Evolutionary conservation across 495 filamentous ascomycete species (phyloP).

Genomic region (Neurospora sp.): DNA sequence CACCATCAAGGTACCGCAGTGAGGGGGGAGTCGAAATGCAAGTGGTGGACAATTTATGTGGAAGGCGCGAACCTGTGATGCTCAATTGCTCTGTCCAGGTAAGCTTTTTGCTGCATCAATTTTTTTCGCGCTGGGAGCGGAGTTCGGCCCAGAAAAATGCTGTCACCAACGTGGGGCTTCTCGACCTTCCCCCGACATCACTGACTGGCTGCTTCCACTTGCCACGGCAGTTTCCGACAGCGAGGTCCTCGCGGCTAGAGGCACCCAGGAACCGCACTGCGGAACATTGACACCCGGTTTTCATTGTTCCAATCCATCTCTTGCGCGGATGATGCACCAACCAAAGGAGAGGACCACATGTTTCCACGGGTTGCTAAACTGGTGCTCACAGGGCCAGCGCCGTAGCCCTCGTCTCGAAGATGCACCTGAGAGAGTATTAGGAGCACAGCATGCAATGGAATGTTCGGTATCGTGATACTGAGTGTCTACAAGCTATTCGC

Average conservation of each 20-base stretch:
- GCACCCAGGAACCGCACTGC: background rate
- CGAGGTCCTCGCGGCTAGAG: background rate
- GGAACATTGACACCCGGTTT: background rate
- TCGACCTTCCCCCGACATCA: too few species aligned
- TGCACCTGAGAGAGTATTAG: background rate
- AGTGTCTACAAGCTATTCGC: background rate
- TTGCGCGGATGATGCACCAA: background rate
- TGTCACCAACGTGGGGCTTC: background rate
- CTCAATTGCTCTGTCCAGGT: background rate
- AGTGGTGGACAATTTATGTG: background rate
- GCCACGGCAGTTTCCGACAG: background rate
- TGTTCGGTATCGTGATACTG: background rate
- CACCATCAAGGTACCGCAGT: background rate
- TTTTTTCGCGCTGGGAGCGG: slow-evolving; percentile 1
- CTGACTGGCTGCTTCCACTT: background rate
- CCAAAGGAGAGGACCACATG: background rate
- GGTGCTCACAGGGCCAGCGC: background rate
- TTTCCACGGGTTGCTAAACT: background rate
- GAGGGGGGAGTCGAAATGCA: background rate
- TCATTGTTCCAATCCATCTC: background rate
- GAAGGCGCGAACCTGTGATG: background rate
- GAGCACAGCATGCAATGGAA: background rate
- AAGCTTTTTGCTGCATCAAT: background rate
- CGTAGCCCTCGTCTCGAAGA: background rate
- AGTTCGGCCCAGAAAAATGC: background rate